Base-by-base conservation (phyloP, 2,329 filamentous ascomycete species). In the Penicillium psychrosexuale region DNA sequence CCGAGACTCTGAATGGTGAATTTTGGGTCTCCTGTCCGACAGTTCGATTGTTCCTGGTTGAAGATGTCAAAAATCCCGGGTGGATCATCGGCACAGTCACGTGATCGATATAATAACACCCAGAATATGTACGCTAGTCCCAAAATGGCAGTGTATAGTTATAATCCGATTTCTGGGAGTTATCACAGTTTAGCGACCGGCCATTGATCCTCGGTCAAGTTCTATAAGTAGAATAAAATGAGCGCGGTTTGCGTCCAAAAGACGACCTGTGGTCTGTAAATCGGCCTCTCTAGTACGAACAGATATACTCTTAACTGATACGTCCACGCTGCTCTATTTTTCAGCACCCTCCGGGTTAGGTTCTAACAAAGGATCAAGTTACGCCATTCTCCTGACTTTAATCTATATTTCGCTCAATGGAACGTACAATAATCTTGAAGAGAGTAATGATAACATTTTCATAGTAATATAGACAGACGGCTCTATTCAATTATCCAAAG, bases 1-100 rank as follows among this genome's bases (percentile, higher is more conserved):
- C 17, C 1, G 3, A 13, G 38, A 11, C 9, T 30, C 17, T 8
- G 6, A 37, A 22, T 3, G 19, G 15, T 9, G 6, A 44, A 15
- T 34, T 22, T 27, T n/a, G 44, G 19, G 5, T 28, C 27, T 22
- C 8, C 17, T 39, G 27, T 2, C 6, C 5, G 15, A 54, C 7
- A 30, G 2, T 36, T 43, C 28, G 8, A 12, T 27, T 38, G 17
- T 44, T 44, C 8, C 15, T 45, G 19, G 24, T 47, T 43, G 40
- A 33, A 44, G 36, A 53, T 40, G 44, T 47, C 53, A 43, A 56
- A 55, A 56, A 56, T 53, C n/a, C n/a, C 31, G 31, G 33, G 53
- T 53, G 48, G 49, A 43, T 43, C 37, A n/a, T 11, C 6, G 7
- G 27, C 7, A 0, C 7, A 6, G 27, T 37, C 53, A 56, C 49